Conservation (phyloP, 2,329 filamentous ascomycete species). For the Colletotrichum chrysophilum region DNA sequence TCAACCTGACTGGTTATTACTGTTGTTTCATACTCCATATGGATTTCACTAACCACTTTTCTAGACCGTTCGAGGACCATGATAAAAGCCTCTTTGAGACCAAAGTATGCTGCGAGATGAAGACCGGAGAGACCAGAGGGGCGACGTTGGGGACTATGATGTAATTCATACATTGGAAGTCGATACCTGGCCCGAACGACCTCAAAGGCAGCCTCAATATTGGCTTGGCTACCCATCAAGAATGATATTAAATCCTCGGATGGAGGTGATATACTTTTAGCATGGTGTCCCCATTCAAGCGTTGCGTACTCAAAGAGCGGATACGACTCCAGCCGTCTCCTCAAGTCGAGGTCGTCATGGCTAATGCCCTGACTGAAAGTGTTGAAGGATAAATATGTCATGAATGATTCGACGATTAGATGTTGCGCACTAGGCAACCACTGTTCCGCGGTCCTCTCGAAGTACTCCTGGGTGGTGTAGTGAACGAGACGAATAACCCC, state of each 20-base stretch:
- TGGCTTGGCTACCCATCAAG: not conserved
- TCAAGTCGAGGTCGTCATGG: no score
- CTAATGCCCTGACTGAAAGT: no score
- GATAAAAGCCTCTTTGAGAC: not conserved
- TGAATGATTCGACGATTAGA: slow-evolving; percentile 33
- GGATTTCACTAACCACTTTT: not conserved
- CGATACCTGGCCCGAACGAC: no score
- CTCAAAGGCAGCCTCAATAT: not conserved
- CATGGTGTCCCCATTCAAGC: not conserved
- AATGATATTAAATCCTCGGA: not conserved
- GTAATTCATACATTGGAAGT: no score
- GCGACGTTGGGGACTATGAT: no score
- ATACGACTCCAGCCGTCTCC: no score
- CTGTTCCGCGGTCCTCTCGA: slow-evolving; percentile 30
- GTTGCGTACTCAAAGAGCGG: not conserved
- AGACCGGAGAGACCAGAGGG: no score
- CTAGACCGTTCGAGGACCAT: accelerated
- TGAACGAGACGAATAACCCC: slow-evolving; percentile 46
- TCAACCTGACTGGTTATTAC: not conserved
- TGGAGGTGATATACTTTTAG: not conserved
- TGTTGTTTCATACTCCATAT: accelerated
- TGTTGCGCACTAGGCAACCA: slow-evolving; percentile 36
- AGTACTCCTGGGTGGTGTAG: slow-evolving; percentile 51
- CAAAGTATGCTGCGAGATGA: not conserved
- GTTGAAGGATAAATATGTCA: slow-evolving; percentile 40